Percentiles rank a stretch among this genome's conserved stretches.
Evolutionary conservation across 768 basidiomycete species (phyloP).

Genomic region (Boletus barrowsii): DNA sequence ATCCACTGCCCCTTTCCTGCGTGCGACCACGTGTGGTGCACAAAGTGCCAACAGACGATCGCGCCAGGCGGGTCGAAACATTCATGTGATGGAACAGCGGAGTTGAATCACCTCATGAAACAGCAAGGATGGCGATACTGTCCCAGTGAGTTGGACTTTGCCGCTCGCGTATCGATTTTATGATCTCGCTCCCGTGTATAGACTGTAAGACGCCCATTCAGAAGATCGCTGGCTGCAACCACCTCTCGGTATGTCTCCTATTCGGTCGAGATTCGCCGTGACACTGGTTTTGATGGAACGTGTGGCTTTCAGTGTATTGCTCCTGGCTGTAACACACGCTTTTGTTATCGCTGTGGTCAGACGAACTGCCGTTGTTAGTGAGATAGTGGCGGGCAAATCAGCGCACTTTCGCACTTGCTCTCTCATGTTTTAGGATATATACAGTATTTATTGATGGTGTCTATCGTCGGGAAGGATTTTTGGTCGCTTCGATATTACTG

Average conservation of each 20-base stretch:
- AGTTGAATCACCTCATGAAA: constrained; percentile 50
- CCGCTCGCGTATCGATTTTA: not conserved
- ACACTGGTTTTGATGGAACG: not conserved
- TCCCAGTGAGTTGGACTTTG: constrained; percentile 40
- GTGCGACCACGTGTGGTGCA: constrained; percentile 60
- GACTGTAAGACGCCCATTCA: constrained; percentile 45
- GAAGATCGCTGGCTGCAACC: constrained; percentile 52
- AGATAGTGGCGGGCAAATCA: constrained; percentile 30
- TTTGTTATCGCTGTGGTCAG: constrained; percentile 50
- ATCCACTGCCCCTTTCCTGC: constrained; percentile 47
- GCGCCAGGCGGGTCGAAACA: constrained; percentile 38
- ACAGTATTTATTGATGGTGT: not conserved
- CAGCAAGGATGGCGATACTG: constrained; percentile 61
- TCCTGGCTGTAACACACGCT: constrained; percentile 57
- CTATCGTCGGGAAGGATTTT: too few species aligned
- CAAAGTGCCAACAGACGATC: constrained; percentile 46
- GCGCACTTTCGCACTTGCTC: constrained; percentile 33
- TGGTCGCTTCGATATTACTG: constrained; percentile 2
- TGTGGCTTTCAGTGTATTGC: constrained; percentile 42
- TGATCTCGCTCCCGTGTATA: not conserved
- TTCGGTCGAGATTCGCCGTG: not conserved
- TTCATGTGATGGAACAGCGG: constrained; percentile 56
- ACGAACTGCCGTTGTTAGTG: constrained; percentile 33
- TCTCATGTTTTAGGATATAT: constrained; percentile 19
- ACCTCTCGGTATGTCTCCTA: constrained; percentile 48